Conservation (phyloP, 2,329 filamentous ascomycete genomes). For the Penicillium corylophilum region DNA sequence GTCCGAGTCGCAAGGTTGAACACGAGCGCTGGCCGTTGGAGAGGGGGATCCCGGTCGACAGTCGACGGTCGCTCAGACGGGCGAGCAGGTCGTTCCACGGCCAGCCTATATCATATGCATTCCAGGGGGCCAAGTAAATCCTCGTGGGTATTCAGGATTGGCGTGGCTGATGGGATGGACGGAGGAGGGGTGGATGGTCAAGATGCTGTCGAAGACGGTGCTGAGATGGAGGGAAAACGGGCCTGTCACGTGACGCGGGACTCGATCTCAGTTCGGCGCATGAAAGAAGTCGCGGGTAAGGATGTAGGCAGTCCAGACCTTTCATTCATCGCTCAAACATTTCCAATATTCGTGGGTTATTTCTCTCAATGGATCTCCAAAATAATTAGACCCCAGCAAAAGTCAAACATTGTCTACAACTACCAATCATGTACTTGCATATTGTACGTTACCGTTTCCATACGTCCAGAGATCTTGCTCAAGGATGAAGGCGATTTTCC, state of each 20-base stretch:
- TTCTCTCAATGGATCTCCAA: background rate
- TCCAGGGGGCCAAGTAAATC: conserved; percentile 24
- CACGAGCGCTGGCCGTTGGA: conserved; percentile 21
- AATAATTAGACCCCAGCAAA: background rate
- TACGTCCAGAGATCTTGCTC: background rate
- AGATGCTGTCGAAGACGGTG: conserved; percentile 19
- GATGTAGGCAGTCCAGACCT: background rate
- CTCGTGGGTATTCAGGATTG: conserved; percentile 15
- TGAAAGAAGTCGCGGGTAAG: background rate
- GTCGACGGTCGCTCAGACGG: conserved; percentile 36
- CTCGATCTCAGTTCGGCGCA: conserved; percentile 6
- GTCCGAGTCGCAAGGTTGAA: conserved; percentile 20
- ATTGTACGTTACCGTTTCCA: background rate
- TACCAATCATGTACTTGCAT: background rate
- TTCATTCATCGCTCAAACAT: background rate
- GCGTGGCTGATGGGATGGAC: conserved; percentile 8
- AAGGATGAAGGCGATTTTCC: background rate
- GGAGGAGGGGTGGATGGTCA: conserved; percentile 17
- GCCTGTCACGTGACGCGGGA: conserved; percentile 27
- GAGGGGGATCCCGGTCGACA: conserved; percentile 30
- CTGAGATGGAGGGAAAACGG: conserved; percentile 32
- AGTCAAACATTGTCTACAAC: background rate
- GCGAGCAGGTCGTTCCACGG: conserved; percentile 35
- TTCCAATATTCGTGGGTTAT: background rate
- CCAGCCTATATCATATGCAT: conserved; percentile 35